Percentiles rank a stretch among this genome's conserved stretches.
Evolutionary conservation across 495 filamentous ascomycete species (phyloP).

Genomic region (Aeminium ludgeri): DNA sequence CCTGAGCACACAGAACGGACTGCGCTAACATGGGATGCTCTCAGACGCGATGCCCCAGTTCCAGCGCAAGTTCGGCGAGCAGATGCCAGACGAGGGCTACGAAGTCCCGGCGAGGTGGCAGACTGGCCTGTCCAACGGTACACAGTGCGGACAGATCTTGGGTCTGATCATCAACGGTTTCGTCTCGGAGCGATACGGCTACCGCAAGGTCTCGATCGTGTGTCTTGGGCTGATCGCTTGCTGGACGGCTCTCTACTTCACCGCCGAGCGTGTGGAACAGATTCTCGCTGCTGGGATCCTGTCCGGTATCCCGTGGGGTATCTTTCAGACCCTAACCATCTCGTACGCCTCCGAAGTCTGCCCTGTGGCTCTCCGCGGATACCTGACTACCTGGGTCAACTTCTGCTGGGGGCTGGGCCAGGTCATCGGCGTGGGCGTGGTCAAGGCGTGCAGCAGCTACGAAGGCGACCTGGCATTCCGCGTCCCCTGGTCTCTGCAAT

Average conservation of each 20-base stretch:
- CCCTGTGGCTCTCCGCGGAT: constrained; percentile 26
- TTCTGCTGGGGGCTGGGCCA: constrained; percentile 24
- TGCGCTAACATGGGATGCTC: background rate
- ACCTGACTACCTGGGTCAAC: constrained; percentile 28
- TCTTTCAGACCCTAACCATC: constrained; percentile 45
- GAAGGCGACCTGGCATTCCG: constrained; percentile 14
- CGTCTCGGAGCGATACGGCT: constrained; percentile 56
- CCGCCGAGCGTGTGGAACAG: constrained; percentile 47
- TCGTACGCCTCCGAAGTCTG: constrained; percentile 63
- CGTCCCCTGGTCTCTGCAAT: constrained; percentile 24
- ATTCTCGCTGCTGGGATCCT: constrained; percentile 57
- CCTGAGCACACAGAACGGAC: background rate
- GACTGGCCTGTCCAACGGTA: constrained; percentile 55
- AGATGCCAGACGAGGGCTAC: constrained; percentile 30
- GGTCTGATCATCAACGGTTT: constrained; percentile 59
- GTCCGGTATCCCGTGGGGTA: constrained; percentile 61
- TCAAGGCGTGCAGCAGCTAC: constrained; percentile 25
- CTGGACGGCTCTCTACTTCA: constrained; percentile 60
- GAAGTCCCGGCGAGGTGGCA: constrained; percentile 62
- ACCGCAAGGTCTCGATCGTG: constrained; percentile 43
- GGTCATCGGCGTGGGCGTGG: constrained; percentile 19
- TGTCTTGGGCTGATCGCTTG: constrained; percentile 45
- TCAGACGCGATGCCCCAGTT: constrained; percentile 25
- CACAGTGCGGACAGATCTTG: constrained; percentile 48
- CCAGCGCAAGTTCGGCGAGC: constrained; percentile 52